A percentile compares a stretch with the other conserved stretches of the same genome.
Conservation (phyloP, 2,329 filamentous ascomycete species). For the Diaporthe eres region DNA sequence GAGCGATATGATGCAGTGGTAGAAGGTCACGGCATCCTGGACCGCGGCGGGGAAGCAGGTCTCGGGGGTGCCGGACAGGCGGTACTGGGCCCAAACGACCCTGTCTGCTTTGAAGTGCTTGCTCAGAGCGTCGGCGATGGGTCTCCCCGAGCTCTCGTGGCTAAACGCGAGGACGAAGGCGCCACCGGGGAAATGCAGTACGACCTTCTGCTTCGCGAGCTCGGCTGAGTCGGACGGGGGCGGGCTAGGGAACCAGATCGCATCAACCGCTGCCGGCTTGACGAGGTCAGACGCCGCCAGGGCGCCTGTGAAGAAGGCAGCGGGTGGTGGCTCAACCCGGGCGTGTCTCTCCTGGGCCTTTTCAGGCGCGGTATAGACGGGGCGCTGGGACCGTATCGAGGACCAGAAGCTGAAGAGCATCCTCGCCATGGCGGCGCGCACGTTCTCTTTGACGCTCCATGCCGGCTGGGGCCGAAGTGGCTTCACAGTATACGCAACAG, state of each 20-base stretch:
- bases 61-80: slow-evolving; percentile 31
- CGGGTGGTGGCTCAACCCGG: slow-evolving; percentile 36
- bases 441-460: slow-evolving; percentile 41
- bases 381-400: slow-evolving; percentile 36
- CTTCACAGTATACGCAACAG: slow-evolving; percentile 39
- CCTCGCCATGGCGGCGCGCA: slow-evolving; percentile 37
- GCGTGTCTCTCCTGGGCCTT: slow-evolving; percentile 40
- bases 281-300: slow-evolving; percentile 32
- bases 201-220: slow-evolving; percentile 39
- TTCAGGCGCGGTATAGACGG: slow-evolving; percentile 38
- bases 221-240: slow-evolving; percentile 13
- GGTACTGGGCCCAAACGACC: slow-evolving; percentile 44
- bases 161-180: slow-evolving; percentile 45
- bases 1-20: slow-evolving; percentile 38
- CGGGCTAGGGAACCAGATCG: slow-evolving; percentile 43
- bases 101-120: slow-evolving; percentile 36
- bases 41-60: slow-evolving; percentile 45
- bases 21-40: slow-evolving; percentile 44
- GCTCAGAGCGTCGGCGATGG: slow-evolving; percentile 34
- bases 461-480: slow-evolving; percentile 42
- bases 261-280: slow-evolving; percentile 41
- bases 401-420: slow-evolving; percentile 38
- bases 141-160: slow-evolving; percentile 32
- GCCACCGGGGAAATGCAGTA: slow-evolving; percentile 45
- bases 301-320: slow-evolving; percentile 36